Percentiles rank a stretch among this genome's conserved stretches.
Conservation (phyloP, 495 filamentous ascomycete genomes). For the Astrocystis sublimbata region DNA sequence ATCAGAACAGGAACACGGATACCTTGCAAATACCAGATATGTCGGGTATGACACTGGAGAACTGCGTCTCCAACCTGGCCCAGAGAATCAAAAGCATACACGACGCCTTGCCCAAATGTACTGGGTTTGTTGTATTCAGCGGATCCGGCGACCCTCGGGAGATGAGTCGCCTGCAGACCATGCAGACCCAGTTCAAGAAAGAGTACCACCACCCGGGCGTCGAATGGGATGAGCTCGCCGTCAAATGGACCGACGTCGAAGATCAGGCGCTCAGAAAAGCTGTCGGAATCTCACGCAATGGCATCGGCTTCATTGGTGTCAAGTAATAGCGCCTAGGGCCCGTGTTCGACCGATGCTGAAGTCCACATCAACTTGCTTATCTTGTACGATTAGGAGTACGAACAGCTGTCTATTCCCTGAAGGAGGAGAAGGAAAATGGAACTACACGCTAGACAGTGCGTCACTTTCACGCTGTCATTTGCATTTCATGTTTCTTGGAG, state of each 20-base stretch:
- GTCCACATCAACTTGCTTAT: background rate
- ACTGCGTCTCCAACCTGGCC: conserved; percentile 44
- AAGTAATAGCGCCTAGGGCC: conserved; percentile 47
- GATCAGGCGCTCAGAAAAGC: conserved; percentile 76
- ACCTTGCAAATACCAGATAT: conserved; percentile 23
- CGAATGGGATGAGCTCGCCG: conserved; percentile 84
- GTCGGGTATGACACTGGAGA: conserved; percentile 53
- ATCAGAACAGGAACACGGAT: conserved; percentile 47
- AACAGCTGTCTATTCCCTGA: background rate
- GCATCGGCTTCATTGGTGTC: conserved; percentile 79
- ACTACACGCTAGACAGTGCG: no score
- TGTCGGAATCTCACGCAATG: conserved; percentile 66
- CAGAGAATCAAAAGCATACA: conserved; percentile 68
- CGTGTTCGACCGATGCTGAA: background rate
- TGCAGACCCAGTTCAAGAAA: conserved; percentile 71
- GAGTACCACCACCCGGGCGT: conserved; percentile 71
- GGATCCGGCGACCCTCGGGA: conserved; percentile 87
- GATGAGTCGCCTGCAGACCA: conserved; percentile 67
- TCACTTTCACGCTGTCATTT: conserved; percentile 4
- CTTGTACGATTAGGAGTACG: conserved; percentile 10
- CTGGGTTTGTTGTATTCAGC: conserved; percentile 83
- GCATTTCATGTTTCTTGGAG: background rate
- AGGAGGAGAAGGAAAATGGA: no score
- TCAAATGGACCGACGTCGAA: conserved; percentile 90
- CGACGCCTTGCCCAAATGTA: conserved; percentile 75